A percentile compares a stretch with the other conserved stretches of the same genome.
Evolutionary conservation across 805 yeast genomes (phyloP).

Genomic region (Candida maris): DNA sequence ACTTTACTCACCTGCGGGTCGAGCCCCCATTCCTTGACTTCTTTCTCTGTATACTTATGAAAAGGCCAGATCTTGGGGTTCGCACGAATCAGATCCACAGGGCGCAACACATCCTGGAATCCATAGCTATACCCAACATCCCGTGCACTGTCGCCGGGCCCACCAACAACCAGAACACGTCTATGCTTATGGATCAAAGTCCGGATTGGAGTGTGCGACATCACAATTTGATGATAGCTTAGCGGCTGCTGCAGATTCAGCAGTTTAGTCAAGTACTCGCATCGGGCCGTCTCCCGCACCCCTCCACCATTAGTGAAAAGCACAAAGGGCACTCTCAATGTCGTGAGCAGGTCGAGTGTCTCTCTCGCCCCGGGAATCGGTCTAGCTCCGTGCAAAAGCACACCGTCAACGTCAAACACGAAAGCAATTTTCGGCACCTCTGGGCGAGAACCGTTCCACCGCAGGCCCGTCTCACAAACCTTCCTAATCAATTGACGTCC

Average conservation of each 20-base stretch:
- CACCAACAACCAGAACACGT: constrained; percentile 82
- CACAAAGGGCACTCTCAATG: constrained; percentile 67
- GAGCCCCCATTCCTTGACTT: constrained; percentile 41
- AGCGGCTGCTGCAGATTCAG: constrained; percentile 42
- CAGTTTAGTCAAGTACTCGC: constrained; percentile 42
- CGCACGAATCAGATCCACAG: constrained; percentile 64
- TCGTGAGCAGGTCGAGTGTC: constrained; percentile 45
- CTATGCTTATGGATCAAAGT: constrained; percentile 50
- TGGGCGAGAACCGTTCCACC: too few species aligned
- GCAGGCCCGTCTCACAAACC: too few species aligned
- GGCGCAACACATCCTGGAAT: constrained; percentile 66
- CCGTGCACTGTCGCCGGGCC: constrained; percentile 68
- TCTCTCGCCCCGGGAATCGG: constrained; percentile 63
- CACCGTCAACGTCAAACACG: constrained; percentile 73
- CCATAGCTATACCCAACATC: constrained; percentile 75
- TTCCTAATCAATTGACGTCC: too few species aligned
- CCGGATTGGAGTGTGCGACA: constrained; percentile 84
- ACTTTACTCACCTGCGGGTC: constrained; percentile 28
- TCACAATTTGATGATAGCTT: constrained; percentile 66
- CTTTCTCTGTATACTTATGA: constrained; percentile 47
- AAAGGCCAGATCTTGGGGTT: constrained; percentile 66
- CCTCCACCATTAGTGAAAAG: constrained; percentile 93
- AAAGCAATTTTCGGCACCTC: constrained; percentile 21
- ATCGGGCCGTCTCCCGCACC: constrained; percentile 57
- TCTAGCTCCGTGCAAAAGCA: constrained; percentile 66